These are phyloP conservation scores for Phytophthora pini DNA, from an alignment of 352 stramenopile species.

Conservation along the genomic window DNA sequence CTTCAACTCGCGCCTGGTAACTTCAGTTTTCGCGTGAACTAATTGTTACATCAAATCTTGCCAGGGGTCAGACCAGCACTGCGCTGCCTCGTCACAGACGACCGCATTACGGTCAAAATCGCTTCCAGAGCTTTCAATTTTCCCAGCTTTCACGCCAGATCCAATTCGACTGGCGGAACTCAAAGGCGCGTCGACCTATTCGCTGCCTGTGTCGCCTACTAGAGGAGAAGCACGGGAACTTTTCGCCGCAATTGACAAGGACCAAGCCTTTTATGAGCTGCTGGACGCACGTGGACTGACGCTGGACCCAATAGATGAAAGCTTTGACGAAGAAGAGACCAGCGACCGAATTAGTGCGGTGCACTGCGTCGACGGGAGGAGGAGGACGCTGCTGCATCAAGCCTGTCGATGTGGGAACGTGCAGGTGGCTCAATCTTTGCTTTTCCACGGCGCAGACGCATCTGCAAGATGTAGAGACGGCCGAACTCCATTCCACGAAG, in stretches of 20 bases:
- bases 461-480: constrained; percentile 54
- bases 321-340: neutral
- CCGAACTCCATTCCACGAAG: constrained; percentile 68
- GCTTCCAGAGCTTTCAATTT: constrained; percentile 27
- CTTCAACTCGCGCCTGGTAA: constrained; percentile 1
- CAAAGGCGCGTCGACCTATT: constrained; percentile 16
- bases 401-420: constrained; percentile 60
- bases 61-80: constrained; percentile 5
- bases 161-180: constrained; percentile 23
- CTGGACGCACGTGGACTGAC: constrained; percentile 27
- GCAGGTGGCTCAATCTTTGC: constrained; percentile 57
- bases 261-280: constrained; percentile 36
- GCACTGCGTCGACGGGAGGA: constrained; percentile 52
- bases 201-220: constrained; percentile 20
- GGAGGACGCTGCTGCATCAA: constrained; percentile 73
- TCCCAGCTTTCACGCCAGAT: constrained; percentile 33
- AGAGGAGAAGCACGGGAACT: constrained; percentile 24
- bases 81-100: constrained; percentile 14
- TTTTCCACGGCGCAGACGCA: constrained; percentile 58
- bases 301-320: constrained; percentile 3
- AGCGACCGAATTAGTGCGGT: constrained; percentile 42
- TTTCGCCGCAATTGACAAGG: constrained; percentile 31
- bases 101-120: neutral
- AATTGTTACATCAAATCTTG: neutral
- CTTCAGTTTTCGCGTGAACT: constrained; percentile 23